Conservation (phyloP, 148 eudicot genomes). For the Persicaria tinctoria region DNA sequence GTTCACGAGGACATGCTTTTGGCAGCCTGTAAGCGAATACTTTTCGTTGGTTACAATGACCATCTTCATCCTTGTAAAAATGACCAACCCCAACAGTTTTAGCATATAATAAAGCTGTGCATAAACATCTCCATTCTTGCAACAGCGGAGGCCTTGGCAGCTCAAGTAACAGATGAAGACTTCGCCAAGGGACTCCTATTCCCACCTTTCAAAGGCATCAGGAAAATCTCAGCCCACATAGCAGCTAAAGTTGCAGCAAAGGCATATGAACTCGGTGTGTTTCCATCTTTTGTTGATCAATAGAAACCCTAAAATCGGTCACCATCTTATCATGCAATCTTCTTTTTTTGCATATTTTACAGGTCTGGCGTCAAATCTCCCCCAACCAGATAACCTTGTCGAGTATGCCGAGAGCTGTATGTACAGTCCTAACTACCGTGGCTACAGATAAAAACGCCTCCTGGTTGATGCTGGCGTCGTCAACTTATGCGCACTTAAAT, state of each 20-base stretch:
- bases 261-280: slow-evolving; percentile 87
- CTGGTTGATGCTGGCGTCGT: too few species aligned
- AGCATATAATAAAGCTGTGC: too few species aligned
- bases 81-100: too few species aligned
- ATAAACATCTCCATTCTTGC: neutral
- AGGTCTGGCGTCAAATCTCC: slow-evolving; percentile 44
- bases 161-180: slow-evolving; percentile 69
- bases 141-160: slow-evolving; percentile 91
- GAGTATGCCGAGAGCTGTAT: slow-evolving; percentile 1
- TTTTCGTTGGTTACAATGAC: neutral
- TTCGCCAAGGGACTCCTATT: slow-evolving; percentile 77
- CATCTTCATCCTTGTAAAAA: too few species aligned
- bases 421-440: neutral
- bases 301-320: neutral
- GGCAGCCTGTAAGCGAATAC: slow-evolving; percentile 74
- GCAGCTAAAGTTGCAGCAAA: slow-evolving; percentile 93
- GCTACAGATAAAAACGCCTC: neutral
- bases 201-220: slow-evolving; percentile 76
- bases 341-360: too few species aligned
- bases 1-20: slow-evolving; percentile 98
- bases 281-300: slow-evolving; percentile 1
- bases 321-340: too few species aligned
- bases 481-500: neutral
- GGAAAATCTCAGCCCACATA: slow-evolving; percentile 92
- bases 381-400: neutral